These are phyloP conservation scores for Talaromyces pinophilus DNA, from an alignment of 2,329 filamentous ascomycete genomes.

Conservation along the genomic window DNA sequence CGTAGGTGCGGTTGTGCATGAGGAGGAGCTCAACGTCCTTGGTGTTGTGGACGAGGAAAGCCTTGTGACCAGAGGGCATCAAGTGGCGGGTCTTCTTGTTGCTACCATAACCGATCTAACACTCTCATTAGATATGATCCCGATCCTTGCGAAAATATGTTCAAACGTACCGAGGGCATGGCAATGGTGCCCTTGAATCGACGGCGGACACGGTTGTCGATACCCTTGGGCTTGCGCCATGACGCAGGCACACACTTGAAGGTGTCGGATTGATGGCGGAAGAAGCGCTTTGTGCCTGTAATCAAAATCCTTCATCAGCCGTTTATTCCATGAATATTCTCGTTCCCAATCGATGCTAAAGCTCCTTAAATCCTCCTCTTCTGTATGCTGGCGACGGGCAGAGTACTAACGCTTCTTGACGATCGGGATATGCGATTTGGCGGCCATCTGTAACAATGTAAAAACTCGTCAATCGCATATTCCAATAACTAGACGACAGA, in stretches of 20 bases:
- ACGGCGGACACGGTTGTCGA: constrained; percentile 96
- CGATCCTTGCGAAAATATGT: not conserved
- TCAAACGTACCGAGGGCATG: constrained; percentile 90
- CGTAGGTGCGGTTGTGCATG: constrained; percentile 99
- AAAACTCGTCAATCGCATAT: constrained; percentile 19
- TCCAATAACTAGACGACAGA: not conserved
- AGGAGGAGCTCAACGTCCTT: constrained; percentile 95
- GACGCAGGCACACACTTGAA: constrained; percentile 87
- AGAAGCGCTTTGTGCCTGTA: constrained; percentile 89
- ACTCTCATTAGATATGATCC: constrained; percentile 24
- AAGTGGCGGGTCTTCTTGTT: constrained; percentile 99
- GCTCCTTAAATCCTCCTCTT: constrained; percentile 1
- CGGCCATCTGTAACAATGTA: constrained; percentile 70
- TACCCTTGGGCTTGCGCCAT: constrained; percentile 99
- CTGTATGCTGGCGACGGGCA: constrained; percentile 4
- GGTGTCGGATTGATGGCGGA: constrained; percentile 94
- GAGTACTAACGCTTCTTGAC: constrained; percentile 88
- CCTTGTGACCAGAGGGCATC: constrained; percentile 99
- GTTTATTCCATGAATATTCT: constrained; percentile 25
- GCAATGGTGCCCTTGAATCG: constrained; percentile 93
- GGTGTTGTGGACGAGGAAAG: constrained; percentile 97
- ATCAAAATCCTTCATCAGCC: constrained; percentile 39
- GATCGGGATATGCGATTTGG: constrained; percentile 99
- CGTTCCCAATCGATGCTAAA: not conserved
- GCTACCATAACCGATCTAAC: constrained; percentile 94